Evolutionary conservation across 805 yeast species (phyloP).

Genomic region (Clavispora vitiphila): DNA sequence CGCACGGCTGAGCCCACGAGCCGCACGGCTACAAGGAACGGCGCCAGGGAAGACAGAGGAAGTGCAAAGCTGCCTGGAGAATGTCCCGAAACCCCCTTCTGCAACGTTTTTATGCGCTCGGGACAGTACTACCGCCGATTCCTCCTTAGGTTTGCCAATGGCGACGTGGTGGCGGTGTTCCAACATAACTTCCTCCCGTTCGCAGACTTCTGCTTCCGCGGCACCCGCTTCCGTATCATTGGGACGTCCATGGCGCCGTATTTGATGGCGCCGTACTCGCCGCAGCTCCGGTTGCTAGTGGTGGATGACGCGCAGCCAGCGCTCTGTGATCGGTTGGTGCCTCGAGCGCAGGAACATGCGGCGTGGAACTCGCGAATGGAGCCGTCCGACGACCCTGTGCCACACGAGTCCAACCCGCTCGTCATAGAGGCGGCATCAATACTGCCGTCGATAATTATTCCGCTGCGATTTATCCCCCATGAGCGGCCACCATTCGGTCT

Average conservation of each 20-base stretch:
- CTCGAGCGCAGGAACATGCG: neutral
- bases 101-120: slow-evolving; percentile 27
- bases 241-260: slow-evolving; percentile 32
- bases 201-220: slow-evolving; percentile 33
- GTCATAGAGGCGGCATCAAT: slow-evolving; percentile 10
- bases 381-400: slow-evolving; percentile 27
- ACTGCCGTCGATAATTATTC: neutral
- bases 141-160: slow-evolving; percentile 23
- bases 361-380: too few species aligned
- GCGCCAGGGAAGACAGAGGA: too few species aligned
- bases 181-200: slow-evolving; percentile 34
- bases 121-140: slow-evolving; percentile 24
- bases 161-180: slow-evolving; percentile 24
- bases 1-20: too few species aligned
- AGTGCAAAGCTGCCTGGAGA: too few species aligned
- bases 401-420: slow-evolving; percentile 22
- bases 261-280: slow-evolving; percentile 23
- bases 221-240: slow-evolving; percentile 33
- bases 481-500: slow-evolving; percentile 37
- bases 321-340: slow-evolving; percentile 28
- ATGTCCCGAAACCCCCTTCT: slow-evolving; percentile 20
- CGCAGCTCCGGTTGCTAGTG: slow-evolving; percentile 28
- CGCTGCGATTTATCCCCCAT: slow-evolving; percentile 18
- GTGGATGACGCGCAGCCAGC: slow-evolving; percentile 32
- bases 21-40: too few species aligned